These are phyloP conservation scores for Fragilariopsis cylindrus DNA, from an alignment of 108 stramenopile species.

Conservation along the genomic window DNA sequence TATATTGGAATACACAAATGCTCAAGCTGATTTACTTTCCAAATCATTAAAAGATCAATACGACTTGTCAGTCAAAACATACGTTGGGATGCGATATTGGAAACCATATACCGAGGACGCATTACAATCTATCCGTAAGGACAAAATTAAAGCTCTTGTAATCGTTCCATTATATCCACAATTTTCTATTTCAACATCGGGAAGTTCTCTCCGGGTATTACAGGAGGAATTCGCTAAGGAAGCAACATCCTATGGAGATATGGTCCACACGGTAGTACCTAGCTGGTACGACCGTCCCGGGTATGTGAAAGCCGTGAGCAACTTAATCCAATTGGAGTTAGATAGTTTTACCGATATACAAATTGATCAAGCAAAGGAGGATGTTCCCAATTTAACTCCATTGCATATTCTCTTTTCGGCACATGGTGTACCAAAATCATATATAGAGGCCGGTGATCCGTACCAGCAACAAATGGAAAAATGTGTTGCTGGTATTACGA, in stretches of 20 bases:
- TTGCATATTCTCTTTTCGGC: constrained; percentile 94
- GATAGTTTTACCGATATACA: constrained; percentile 80
- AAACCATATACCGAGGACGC: constrained; percentile 97
- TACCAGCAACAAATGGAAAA: constrained; percentile 93
- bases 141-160: constrained; percentile 86
- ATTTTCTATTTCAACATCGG: constrained; percentile 95
- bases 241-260: constrained; percentile 58
- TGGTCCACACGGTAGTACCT: constrained; percentile 96
- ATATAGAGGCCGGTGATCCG: constrained; percentile 97
- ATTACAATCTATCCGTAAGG: constrained; percentile 76
- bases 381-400: constrained; percentile 42
- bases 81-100: constrained; percentile 99
- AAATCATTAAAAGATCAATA: constrained; percentile 58
- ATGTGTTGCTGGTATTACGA: constrained; percentile 68
- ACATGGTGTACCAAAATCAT: constrained; percentile 95
- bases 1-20: constrained; percentile 89
- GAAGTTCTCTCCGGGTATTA: constrained; percentile 89
- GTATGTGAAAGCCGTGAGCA: constrained; percentile 85
- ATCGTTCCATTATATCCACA: constrained; percentile 97
- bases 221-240: constrained; percentile 89
- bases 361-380: constrained; percentile 60
- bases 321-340: constrained; percentile 84
- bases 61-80: constrained; percentile 80
- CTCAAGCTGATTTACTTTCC: constrained; percentile 77
- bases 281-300: constrained; percentile 95